phyloP scores from a whole-genome alignment of 1,284 basidiomycete species.

The Leccinum cinnamomeum region DNA sequence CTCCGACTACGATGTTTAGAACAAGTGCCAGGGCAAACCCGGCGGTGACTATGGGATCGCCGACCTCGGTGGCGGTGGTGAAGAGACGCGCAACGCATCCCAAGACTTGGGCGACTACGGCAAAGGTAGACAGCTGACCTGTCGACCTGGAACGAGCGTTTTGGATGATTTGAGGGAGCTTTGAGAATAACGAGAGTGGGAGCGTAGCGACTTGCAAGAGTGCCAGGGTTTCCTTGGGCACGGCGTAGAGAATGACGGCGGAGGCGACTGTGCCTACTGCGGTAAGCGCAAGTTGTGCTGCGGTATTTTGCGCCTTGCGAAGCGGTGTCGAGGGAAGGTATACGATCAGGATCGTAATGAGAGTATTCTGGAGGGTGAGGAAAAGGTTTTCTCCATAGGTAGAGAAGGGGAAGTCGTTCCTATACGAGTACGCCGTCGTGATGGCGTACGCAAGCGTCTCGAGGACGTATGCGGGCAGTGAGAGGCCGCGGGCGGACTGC shows the following conservation, averaged over 20 bases:
- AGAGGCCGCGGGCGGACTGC: slow-evolving; percentile 81
- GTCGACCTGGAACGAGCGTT: slow-evolving; percentile 77
- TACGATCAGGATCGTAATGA: slow-evolving; percentile 83
- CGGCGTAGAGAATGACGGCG: slow-evolving; percentile 47
- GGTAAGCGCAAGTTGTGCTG: slow-evolving; percentile 39
- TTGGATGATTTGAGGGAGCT: slow-evolving; percentile 84
- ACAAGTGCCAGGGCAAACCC: slow-evolving; percentile 79
- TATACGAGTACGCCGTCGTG: slow-evolving; percentile 81
- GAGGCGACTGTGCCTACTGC: slow-evolving; percentile 41
- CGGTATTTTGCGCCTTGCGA: slow-evolving; percentile 31
- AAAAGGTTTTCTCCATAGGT: slow-evolving; percentile 96
- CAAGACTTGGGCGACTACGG: slow-evolving; percentile 78
- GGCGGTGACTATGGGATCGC: slow-evolving; percentile 74
- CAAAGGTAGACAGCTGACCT: slow-evolving; percentile 88
- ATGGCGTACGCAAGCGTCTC: slow-evolving; percentile 89
- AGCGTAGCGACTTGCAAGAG: slow-evolving; percentile 78
- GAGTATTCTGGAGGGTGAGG: slow-evolving; percentile 79
- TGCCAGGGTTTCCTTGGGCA: slow-evolving; percentile 56
- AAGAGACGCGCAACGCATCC: slow-evolving; percentile 89
- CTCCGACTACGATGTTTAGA: slow-evolving; percentile 77
- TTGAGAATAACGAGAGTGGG: slow-evolving; percentile 81
- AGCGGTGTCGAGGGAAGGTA: slow-evolving; percentile 46
- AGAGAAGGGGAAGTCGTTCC: slow-evolving; percentile 87
- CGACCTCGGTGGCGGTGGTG: slow-evolving; percentile 85
- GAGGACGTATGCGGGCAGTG: slow-evolving; percentile 75